A percentile compares a stretch with the other conserved stretches of the same genome.
phyloP scores from a whole-genome alignment of 208 protist species.

The Crithidia thermophila region DNA sequence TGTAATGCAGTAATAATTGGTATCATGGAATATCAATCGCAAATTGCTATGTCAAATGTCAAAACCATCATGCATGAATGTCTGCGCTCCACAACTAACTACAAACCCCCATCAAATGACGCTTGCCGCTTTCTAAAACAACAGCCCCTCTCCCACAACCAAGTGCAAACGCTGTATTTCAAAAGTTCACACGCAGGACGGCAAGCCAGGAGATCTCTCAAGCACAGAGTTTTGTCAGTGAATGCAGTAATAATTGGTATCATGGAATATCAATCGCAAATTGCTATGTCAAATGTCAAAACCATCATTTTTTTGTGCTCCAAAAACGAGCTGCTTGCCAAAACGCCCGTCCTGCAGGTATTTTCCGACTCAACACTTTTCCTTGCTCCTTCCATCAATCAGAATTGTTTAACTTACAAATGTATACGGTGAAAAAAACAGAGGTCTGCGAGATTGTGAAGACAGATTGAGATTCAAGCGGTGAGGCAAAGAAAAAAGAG shows the following conservation, averaged over 20 bases:
- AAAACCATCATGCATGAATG: conserved; percentile 42
- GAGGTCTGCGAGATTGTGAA: no score
- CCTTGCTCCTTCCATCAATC: neutral
- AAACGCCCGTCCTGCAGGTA: neutral
- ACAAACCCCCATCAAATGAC: no score
- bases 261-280: conserved; percentile 25
- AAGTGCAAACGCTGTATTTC: no score
- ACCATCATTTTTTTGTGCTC: no score
- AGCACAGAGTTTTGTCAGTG: neutral
- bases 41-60: conserved; percentile 44
- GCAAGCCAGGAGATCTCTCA: no score
- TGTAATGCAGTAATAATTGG: conserved; percentile 33
- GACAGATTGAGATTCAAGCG: no score
- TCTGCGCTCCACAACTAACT: no score
- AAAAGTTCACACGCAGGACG: no score
- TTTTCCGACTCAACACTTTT: neutral
- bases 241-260: conserved; percentile 23
- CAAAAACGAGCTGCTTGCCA: no score
- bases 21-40: conserved; percentile 40
- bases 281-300: conserved; percentile 23
- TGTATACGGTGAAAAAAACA: neutral
- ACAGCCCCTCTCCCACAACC: no score
- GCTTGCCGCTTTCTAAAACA: no score
- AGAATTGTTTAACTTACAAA: no score
- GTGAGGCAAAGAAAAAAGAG: neutral